phyloP scores from a whole-genome alignment of 2,329 filamentous ascomycete species.

The Aspergillus intermedius region DNA sequence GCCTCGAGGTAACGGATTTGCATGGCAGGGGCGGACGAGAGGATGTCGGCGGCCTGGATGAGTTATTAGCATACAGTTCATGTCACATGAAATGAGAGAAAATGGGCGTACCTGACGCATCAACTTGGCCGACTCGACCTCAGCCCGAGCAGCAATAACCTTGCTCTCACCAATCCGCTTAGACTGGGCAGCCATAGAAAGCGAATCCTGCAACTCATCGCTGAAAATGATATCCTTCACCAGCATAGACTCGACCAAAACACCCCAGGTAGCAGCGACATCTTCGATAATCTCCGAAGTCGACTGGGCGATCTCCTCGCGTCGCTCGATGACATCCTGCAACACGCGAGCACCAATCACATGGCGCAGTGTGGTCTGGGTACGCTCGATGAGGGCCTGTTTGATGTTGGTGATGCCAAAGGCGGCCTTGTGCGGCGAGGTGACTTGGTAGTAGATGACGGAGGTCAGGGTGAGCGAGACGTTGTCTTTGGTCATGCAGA shows the following conservation, averaged over 20 bases:
- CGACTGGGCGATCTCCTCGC: slow-evolving; percentile 90
- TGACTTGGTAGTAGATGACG: slow-evolving; percentile 99
- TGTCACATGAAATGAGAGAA: background rate
- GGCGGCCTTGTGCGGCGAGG: slow-evolving; percentile 88
- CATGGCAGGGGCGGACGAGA: slow-evolving; percentile 90
- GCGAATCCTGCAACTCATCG: slow-evolving; percentile 86
- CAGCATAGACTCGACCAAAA: slow-evolving; percentile 94
- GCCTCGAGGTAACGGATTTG: slow-evolving; percentile 96
- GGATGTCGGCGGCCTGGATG: slow-evolving; percentile 71
- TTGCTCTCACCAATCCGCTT: slow-evolving; percentile 98
- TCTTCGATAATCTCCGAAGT: slow-evolving; percentile 98
- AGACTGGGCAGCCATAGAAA: slow-evolving; percentile 97
- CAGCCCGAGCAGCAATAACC: slow-evolving; percentile 92
- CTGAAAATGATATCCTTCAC: slow-evolving; percentile 99
- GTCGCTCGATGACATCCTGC: slow-evolving; percentile 96
- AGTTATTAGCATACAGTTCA: background rate
- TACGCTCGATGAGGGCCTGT: slow-evolving; percentile 94
- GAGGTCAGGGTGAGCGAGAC: slow-evolving; percentile 89
- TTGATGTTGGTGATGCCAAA: slow-evolving; percentile 94
- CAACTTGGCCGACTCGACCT: slow-evolving; percentile 92
- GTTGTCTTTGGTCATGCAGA: slow-evolving; percentile 99
- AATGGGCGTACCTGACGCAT: slow-evolving; percentile 51
- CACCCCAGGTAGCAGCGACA: slow-evolving; percentile 88
- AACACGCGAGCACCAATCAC: slow-evolving; percentile 92
- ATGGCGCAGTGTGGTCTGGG: slow-evolving; percentile 93